A percentile compares a stretch with the other conserved stretches of the same genome.
These are phyloP conservation scores for Fusarium coicis DNA, from an alignment of 2,329 filamentous ascomycete genomes.

Conservation along the genomic window DNA sequence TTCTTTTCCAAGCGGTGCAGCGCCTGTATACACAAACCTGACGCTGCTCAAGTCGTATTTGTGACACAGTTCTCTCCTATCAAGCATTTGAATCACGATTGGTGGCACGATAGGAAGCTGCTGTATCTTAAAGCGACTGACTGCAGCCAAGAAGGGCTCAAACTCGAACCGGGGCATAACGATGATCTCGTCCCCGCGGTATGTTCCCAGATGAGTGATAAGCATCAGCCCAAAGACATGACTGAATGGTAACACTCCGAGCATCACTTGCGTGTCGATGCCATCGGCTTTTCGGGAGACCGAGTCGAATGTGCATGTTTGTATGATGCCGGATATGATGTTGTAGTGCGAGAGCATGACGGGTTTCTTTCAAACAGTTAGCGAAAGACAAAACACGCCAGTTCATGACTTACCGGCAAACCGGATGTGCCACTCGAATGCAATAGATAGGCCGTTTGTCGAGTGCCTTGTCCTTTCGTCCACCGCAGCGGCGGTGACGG, in stretches of 20 bases:
- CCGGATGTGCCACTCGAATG: constrained; percentile 85
- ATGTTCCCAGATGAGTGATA: constrained; percentile 72
- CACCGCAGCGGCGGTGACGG: constrained; percentile 63
- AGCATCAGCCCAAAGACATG: constrained; percentile 85
- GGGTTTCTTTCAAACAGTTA: constrained; percentile 65
- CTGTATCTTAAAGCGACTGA: constrained; percentile 5
- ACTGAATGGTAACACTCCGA: constrained; percentile 80
- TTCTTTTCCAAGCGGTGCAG: constrained; percentile 77
- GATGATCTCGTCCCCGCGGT: constrained; percentile 78
- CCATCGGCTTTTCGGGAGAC: constrained; percentile 49
- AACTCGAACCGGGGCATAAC: constrained; percentile 82
- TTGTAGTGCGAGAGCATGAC: constrained; percentile 87
- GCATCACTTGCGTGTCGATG: constrained; percentile 56
- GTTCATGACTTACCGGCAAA: too few relatives aligned
- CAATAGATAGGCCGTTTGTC: constrained; percentile 79
- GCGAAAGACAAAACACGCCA: too few relatives aligned
- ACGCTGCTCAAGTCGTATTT: constrained; percentile 25
- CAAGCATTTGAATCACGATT: constrained; percentile 10
- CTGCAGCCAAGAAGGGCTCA: constrained; percentile 60
- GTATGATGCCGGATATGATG: constrained; percentile 79
- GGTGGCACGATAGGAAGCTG: constrained; percentile 16
- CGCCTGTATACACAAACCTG: constrained; percentile 46
- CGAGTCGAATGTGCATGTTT: constrained; percentile 60
- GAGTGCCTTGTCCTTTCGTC: constrained; percentile 71
- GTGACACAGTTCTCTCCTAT: not conserved